These are phyloP conservation scores for Martiniozyma asiatica DNA, from an alignment of 1,139 yeast species.

Conservation along the genomic window DNA sequence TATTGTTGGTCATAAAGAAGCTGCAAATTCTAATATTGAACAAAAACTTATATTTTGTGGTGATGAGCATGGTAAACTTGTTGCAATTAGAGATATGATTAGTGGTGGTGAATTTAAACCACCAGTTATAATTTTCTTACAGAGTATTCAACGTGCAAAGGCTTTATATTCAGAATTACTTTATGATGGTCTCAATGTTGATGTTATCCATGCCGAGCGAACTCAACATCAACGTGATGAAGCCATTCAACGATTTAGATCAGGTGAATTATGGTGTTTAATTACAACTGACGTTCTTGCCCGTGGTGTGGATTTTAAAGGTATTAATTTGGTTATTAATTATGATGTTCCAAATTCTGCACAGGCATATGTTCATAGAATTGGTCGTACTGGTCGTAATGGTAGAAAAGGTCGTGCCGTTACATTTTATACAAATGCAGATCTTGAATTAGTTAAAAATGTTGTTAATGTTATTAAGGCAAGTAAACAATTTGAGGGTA, in stretches of 20 bases:
- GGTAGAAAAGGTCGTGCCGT: conserved; percentile 80
- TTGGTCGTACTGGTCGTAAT: conserved; percentile 98
- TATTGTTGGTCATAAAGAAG: conserved; percentile 88
- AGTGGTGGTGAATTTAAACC: conserved; percentile 82
- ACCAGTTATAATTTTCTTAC: conserved; percentile 85
- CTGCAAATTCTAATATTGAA: conserved; percentile 74
- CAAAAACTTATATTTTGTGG: conserved; percentile 84
- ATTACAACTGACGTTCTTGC: conserved; percentile 94
- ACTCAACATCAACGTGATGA: conserved; percentile 82
- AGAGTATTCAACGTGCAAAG: conserved; percentile 87
- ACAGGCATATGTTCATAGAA: conserved; percentile 92
- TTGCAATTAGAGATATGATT: conserved; percentile 83
- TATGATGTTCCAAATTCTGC: conserved; percentile 94
- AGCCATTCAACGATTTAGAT: conserved; percentile 71
- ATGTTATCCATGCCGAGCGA: conserved; percentile 91
- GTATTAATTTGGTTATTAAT: conserved; percentile 86
- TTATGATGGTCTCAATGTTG: conserved; percentile 86
- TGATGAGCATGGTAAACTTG: conserved; percentile 83
- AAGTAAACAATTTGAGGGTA: conserved; percentile 60
- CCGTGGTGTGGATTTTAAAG: conserved; percentile 95
- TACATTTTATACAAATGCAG: conserved; percentile 90
- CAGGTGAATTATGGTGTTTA: conserved; percentile 90
- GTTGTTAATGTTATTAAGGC: conserved; percentile 92
- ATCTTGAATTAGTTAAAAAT: conserved; percentile 61
- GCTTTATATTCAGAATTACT: conserved; percentile 86